Base-by-base conservation (phyloP, 345 rosid genomes). In the Cardiospermum halicacabum region DNA sequence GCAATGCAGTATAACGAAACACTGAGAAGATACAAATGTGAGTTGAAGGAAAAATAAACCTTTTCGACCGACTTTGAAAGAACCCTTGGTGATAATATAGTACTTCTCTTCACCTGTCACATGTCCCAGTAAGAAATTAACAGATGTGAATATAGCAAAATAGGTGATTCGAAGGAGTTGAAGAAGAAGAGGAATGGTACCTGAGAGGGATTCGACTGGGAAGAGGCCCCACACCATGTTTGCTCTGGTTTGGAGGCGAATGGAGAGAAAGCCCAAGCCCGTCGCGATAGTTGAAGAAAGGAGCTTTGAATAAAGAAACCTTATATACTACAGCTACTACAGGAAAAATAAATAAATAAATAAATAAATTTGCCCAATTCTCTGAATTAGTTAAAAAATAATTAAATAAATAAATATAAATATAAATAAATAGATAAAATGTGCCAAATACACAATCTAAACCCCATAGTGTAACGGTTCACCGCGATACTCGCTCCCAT, bases 171-270 rank as follows among this genome's bases (percentile, higher is more conserved):
- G 40, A 49, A 21, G 31, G 42, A n/a, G 48, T 5, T 26, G 37
- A 30, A 16, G 34, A 43, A 37, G 27, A 1, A 34, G 27, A 27
- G 18, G 16, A 37, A 37, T 27, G 31, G 48, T 48, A 80, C 96
- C 94, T 85, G 89, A 77, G 22, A 77, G 86, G 60, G 88, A 80
- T 71, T 86, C 97, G 54, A 60, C 80, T 39, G 97, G 92, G 66
- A 84, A 77, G 68, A 89, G 74, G 60, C 78, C 85, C 96, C 97
- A 91, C 53, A 91, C 96, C 97, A 91, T 91, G 22, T 13, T 42
- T 54, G 31, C 48, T 15, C 31, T 45, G 2, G 50, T 11, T 7
- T 11, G 6, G 10, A 34, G 1, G 39, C 6, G 6, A 34, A 34
- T 5, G 6, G 6, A 11, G 39, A 34, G 39, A 34, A 34, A 11